Evolutionary conservation across 176 grass and related monocot species (phyloP), one percentile per base, ranked within the genome.

Genomic region (Musa acuminata): DNA sequence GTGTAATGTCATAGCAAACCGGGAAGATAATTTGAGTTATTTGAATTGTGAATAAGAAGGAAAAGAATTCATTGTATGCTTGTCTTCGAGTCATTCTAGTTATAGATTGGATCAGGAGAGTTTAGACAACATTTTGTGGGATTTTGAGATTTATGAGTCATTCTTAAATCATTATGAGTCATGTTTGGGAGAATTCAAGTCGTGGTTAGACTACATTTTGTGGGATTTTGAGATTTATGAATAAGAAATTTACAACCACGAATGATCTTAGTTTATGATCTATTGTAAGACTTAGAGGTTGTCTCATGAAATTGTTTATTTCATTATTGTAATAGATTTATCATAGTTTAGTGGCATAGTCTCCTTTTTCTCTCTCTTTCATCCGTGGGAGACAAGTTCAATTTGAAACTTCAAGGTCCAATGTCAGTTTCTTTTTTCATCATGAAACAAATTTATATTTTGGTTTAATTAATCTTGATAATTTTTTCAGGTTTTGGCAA

Each of bases 401-500:
- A 43, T 43, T 43, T 43, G 35, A 43, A 43, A n/a, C 16, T 50
- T 69, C 35, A 35, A 17, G 11, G 11, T 70, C 3, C 48, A 70
- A 1, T 9, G 9, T n/a, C 8, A 77, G 19, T 16, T 55, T 35
- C 4, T 35, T 35, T 35, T 26, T 74, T 25, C 52, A 58, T 2
- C 13, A 29, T 57, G 8, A 54, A 23, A 24, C 43, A 26, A 0
- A 19, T 27, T 9, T 7, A 53, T 53, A 53, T 67, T 67, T 52
- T 68, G 65, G 51, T 52, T 22, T 55, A 64, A 21, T 69, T 43
- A 64, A 63, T 48, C 62, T 49, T 23, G 21, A 66, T 68, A 52
- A 58, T 16, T 54, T 76, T 88, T 92, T 81, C 82, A 97, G 93
- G 93, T 97, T 49, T 85, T 97, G 55, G 89, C 77, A 72, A 97